A percentile compares a stretch with the other conserved stretches of the same genome.
Conservation (phyloP, 1,284 basidiomycete genomes). For the Leccinum fuscescens region DNA sequence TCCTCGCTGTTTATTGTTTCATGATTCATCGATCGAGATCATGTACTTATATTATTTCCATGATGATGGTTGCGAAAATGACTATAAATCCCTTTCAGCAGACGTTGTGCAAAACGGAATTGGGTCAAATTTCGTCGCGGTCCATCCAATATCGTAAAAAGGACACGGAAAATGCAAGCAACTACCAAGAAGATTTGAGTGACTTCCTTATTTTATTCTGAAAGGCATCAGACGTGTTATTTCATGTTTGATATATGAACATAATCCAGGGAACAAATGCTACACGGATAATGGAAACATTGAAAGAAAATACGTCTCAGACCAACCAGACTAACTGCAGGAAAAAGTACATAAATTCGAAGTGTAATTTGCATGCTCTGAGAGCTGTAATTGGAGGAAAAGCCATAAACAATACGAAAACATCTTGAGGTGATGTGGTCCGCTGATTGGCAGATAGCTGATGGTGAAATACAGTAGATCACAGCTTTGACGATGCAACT, state of each 20-base stretch:
- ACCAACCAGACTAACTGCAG: no score
- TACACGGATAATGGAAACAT: no score
- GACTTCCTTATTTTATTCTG: neutral
- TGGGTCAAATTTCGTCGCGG: neutral
- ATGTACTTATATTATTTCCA: conserved; percentile 24
- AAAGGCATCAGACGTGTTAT: neutral
- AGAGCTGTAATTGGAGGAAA: no score
- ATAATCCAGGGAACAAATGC: no score
- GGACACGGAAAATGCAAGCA: neutral
- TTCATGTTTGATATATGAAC: neutral
- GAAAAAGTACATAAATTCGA: no score
- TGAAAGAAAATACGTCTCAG: no score
- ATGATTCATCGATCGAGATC: conserved; percentile 4
- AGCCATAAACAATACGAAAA: neutral
- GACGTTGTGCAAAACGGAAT: no score
- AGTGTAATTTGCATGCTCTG: no score
- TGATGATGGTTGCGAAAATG: conserved; percentile 6
- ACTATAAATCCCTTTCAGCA: conserved; percentile 1
- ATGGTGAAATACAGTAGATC: neutral
- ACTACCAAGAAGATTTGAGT: neutral
- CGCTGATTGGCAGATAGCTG: neutral
- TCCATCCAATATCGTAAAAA: neutral
- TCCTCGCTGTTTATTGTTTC: conserved; percentile 10
- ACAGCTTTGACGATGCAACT: conserved; percentile 6
- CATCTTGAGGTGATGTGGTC: neutral